These are phyloP conservation scores for Marvania coccoides DNA, from an alignment of 139 green algal genomes.

Conservation along the genomic window DNA sequence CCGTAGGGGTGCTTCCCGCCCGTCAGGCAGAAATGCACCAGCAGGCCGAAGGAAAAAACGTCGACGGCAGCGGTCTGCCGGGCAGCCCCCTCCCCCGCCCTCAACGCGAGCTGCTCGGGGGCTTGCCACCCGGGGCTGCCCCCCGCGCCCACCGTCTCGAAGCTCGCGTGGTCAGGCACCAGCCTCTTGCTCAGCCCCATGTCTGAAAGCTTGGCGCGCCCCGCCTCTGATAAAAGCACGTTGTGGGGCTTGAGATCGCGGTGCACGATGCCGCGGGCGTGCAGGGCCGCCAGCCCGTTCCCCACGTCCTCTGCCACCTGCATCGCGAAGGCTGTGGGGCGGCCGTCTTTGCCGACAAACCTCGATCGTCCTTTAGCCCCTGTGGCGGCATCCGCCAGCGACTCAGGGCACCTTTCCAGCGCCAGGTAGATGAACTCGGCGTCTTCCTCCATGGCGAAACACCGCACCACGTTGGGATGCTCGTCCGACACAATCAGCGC, in stretches of 20 bases:
- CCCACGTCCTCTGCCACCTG: slow-evolving; percentile 48
- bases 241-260: slow-evolving; percentile 90
- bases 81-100: slow-evolving; percentile 13
- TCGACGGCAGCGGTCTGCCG: slow-evolving; percentile 65
- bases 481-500: slow-evolving; percentile 89
- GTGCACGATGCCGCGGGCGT: slow-evolving; percentile 82
- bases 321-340: slow-evolving; percentile 28
- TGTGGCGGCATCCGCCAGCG: slow-evolving; percentile 39
- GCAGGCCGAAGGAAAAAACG: slow-evolving; percentile 87
- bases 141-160: slow-evolving; percentile 65
- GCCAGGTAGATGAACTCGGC: slow-evolving; percentile 95
- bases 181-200: slow-evolving; percentile 94
- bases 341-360: slow-evolving; percentile 15
- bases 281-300: slow-evolving; percentile 69
- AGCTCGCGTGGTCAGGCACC: slow-evolving; percentile 67
- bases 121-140: slow-evolving; percentile 95
- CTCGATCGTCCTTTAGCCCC: background rate
- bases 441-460: slow-evolving; percentile 97
- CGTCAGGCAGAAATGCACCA: slow-evolving; percentile 85
- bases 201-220: slow-evolving; percentile 87
- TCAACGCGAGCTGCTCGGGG: slow-evolving; percentile 78
- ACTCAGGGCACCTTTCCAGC: slow-evolving; percentile 77
- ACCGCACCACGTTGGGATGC: slow-evolving; percentile 85
- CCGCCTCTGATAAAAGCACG: slow-evolving; percentile 75
- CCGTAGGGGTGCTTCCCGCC: slow-evolving; percentile 88